Percentiles rank a stretch among this genome's conserved stretches.
Conservation (phyloP, 768 basidiomycete genomes). For the Hemileccinum impolitum region DNA sequence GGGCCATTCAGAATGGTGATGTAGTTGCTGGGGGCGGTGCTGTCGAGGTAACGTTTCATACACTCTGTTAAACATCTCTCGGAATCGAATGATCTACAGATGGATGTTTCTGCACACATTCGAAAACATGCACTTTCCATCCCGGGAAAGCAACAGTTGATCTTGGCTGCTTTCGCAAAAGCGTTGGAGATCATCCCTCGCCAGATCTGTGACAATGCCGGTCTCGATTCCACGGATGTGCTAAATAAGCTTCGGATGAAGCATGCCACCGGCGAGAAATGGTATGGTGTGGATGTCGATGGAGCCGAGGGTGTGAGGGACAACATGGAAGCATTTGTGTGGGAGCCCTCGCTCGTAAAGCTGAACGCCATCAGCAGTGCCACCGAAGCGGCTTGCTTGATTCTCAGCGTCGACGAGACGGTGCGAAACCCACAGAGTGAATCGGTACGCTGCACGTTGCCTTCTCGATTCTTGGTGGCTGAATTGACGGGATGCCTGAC, state of each 20-base stretch:
- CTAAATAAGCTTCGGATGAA: conserved; percentile 97
- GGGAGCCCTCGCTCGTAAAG: conserved; percentile 97
- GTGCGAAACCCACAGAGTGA: conserved; percentile 94
- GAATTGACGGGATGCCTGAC: conserved; percentile 16
- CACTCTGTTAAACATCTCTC: neutral
- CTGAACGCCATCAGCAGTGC: conserved; percentile 94
- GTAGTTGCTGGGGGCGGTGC: conserved; percentile 98
- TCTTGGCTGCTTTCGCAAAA: conserved; percentile 94
- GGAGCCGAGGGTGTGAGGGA: conserved; percentile 84
- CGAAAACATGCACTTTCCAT: conserved; percentile 89
- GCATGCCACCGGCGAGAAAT: conserved; percentile 83
- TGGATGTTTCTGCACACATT: conserved; percentile 95
- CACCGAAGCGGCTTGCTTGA: conserved; percentile 92
- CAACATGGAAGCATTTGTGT: conserved; percentile 97
- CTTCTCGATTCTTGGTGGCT: neutral
- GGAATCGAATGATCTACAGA: conserved; percentile 46
- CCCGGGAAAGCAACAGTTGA: conserved; percentile 91
- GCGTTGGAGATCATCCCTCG: conserved; percentile 97
- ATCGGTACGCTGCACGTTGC: conserved; percentile 51
- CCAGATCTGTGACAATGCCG: conserved; percentile 98
- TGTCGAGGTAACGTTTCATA: conserved; percentile 64
- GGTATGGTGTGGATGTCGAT: conserved; percentile 96
- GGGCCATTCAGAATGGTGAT: conserved; percentile 92
- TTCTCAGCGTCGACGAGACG: conserved; percentile 96
- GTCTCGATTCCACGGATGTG: conserved; percentile 94